These are phyloP conservation scores for Mycena albidolilacea DNA, from an alignment of 768 basidiomycete genomes.

Conservation along the genomic window DNA sequence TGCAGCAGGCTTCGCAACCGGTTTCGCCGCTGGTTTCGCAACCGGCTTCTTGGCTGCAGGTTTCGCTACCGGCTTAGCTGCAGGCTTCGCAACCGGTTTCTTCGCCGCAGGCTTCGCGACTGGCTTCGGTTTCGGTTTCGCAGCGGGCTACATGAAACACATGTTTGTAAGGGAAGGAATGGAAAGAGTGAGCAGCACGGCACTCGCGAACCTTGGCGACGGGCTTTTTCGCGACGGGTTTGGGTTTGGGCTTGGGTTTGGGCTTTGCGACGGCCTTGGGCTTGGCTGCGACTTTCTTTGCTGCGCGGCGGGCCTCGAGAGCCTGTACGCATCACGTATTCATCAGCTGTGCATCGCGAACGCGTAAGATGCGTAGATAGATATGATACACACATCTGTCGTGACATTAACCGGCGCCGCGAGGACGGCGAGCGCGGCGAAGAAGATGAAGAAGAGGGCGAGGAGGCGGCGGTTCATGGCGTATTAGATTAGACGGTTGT, in stretches of 20 bases:
- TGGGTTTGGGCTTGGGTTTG: no score
- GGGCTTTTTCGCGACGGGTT: not conserved
- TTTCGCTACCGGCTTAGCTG: no score
- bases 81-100: no score
- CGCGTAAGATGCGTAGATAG: not conserved
- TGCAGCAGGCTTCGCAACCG: no score
- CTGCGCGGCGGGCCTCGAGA: not conserved
- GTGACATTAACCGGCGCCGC: conserved; percentile 9
- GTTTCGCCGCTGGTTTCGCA: no score
- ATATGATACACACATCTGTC: conserved; percentile 1
- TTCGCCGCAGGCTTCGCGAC: no score
- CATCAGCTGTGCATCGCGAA: not conserved
- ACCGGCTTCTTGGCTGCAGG: no score
- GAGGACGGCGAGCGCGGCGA: conserved; percentile 16
- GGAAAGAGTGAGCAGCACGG: no score
- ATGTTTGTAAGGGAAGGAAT: no score
- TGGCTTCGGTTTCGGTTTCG: not conserved
- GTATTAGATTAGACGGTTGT: not conserved
- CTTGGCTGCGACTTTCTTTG: no score
- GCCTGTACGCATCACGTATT: no score
- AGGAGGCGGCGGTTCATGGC: conserved; percentile 28
- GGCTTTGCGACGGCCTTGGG: not conserved
- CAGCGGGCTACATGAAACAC: not conserved
- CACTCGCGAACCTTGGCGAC: not conserved
- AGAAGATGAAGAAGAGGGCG: conserved; percentile 15